Evolutionary conservation across 441 rosid species (phyloP).

Genomic region (Gossypium lobatum): DNA sequence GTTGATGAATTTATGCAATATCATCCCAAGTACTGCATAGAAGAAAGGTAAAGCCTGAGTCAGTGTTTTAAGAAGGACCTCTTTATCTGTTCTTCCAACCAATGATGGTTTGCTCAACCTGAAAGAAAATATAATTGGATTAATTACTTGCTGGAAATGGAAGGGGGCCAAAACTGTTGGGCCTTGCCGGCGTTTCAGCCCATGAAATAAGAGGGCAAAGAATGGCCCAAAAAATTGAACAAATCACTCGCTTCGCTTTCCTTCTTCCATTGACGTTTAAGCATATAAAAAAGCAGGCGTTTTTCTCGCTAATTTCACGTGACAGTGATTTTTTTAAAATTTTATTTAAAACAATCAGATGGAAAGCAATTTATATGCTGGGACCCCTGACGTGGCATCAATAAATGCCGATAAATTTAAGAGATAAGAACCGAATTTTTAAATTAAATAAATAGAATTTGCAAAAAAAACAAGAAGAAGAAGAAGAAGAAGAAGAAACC

Average conservation of each 20-base stretch:
- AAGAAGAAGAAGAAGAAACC: not conserved
- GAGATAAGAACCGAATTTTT: not conserved
- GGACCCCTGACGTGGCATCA: slow-evolving; percentile 3
- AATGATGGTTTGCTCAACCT: too few species aligned
- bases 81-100: too few species aligned
- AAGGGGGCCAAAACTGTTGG: not conserved
- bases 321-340: not conserved
- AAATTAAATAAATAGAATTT: not conserved
- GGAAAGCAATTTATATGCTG: not conserved
- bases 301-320: not conserved
- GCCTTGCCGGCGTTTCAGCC: not conserved
- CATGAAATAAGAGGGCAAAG: not conserved
- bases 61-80: too few species aligned
- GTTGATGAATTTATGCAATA: too few species aligned
- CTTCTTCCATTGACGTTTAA: not conserved
- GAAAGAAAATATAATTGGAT: not conserved
- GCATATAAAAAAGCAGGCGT: not conserved
- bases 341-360: not conserved
- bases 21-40: too few species aligned
- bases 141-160: not conserved
- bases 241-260: not conserved
- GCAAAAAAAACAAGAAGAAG: not conserved
- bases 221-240: not conserved
- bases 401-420: not conserved
- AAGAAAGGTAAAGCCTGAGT: too few species aligned